A percentile compares a stretch with the other conserved stretches of the same genome.
Evolutionary conservation across 2,329 filamentous ascomycete species (phyloP).

Genomic region (Endoconidiophora laricicola): DNA sequence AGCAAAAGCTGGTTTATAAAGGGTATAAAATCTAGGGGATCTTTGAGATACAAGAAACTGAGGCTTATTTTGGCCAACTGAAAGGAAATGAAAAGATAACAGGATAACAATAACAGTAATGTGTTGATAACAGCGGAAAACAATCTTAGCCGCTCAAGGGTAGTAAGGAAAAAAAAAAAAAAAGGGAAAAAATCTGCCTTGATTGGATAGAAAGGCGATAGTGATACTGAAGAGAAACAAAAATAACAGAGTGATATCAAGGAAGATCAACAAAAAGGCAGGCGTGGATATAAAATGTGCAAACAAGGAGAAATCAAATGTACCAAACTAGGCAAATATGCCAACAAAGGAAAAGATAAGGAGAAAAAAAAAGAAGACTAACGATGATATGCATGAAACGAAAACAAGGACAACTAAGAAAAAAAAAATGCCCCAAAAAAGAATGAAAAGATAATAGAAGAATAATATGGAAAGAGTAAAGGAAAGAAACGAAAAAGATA

Average conservation of each 20-base stretch:
- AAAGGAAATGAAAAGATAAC: background rate
- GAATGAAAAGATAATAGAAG: background rate
- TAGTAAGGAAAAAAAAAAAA: background rate
- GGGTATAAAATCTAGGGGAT: too few relatives aligned
- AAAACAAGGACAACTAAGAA: background rate
- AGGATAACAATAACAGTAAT: too few relatives aligned
- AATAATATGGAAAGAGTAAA: background rate
- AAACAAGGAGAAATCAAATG: background rate
- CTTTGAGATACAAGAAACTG: too few relatives aligned
- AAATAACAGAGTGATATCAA: slow-evolving; percentile 1
- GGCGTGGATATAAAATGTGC: background rate
- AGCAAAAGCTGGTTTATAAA: too few relatives aligned
- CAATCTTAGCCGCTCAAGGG: too few relatives aligned
- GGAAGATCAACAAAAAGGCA: background rate
- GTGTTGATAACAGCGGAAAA: too few relatives aligned
- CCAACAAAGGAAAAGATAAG: background rate
- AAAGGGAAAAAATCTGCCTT: background rate
- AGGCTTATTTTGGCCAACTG: background rate
- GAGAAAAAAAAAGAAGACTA: background rate
- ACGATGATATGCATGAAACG: background rate
- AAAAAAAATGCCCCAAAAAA: background rate
- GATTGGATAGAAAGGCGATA: too few relatives aligned
- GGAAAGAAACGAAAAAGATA: background rate
- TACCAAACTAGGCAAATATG: background rate
- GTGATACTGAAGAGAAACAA: background rate